phyloP scores from a whole-genome alignment of 2,329 filamentous ascomycete genomes.

The Ophiosphaerella korrae region DNA sequence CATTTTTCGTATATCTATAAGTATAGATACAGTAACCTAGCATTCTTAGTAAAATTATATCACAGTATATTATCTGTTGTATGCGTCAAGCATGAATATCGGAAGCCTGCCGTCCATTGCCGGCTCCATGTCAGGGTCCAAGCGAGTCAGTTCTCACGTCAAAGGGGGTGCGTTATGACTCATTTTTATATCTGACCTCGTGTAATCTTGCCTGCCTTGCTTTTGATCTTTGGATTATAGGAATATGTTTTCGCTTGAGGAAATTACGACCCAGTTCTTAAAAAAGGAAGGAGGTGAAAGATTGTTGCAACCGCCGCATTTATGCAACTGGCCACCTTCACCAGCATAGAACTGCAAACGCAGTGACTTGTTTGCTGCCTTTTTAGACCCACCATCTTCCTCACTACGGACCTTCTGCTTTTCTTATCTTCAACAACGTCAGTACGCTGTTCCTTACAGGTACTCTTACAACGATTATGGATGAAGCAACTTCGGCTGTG shows the following conservation, averaged over 20 bases:
- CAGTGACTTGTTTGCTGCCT: constrained; percentile 2
- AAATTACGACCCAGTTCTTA: background rate
- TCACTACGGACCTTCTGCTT: background rate
- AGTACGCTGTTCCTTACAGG: background rate
- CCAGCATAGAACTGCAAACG: constrained; percentile 1
- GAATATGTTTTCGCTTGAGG: background rate
- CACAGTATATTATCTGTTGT: too few relatives aligned
- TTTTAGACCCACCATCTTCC: background rate
- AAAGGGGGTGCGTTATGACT: constrained; percentile 11
- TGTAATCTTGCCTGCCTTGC: background rate
- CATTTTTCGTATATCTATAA: too few relatives aligned
- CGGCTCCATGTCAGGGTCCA: constrained; percentile 17
- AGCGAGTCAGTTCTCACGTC: constrained; percentile 20
- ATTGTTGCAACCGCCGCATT: background rate
- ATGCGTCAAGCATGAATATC: too few relatives aligned
- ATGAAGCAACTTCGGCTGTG: background rate
- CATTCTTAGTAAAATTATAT: too few relatives aligned
- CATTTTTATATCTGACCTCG: background rate
- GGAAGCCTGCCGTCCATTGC: background rate
- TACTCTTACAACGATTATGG: background rate
- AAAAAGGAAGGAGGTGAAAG: background rate
- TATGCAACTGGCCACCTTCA: constrained; percentile 2
- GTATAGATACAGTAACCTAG: too few relatives aligned
- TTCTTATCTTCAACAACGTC: background rate
- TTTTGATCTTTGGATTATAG: background rate